phyloP scores from a whole-genome alignment of 768 basidiomycete species.

The Lactarius quietus region DNA sequence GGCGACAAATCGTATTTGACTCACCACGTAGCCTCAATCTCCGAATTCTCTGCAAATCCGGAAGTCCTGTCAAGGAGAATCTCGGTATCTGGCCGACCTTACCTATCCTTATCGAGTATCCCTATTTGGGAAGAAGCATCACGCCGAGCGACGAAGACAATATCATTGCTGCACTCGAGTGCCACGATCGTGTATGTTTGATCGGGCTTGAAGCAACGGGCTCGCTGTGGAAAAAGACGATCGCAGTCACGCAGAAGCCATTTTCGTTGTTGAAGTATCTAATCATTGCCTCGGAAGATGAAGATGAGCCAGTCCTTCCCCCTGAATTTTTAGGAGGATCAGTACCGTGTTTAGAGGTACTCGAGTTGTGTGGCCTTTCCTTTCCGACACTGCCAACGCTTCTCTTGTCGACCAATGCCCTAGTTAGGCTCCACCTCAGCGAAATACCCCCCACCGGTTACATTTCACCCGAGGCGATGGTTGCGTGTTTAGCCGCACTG shows the following conservation, averaged over 20 bases:
- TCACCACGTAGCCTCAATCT: not conserved
- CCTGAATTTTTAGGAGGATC: not conserved
- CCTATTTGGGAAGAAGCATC: too few relatives aligned
- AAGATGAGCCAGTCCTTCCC: not conserved
- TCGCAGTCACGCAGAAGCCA: not conserved
- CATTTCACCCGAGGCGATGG: not conserved
- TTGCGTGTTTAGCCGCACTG: not conserved
- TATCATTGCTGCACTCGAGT: not conserved
- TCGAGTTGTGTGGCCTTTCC: not conserved
- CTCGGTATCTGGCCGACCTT: not conserved
- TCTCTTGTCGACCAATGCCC: not conserved
- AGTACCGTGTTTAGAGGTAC: not conserved
- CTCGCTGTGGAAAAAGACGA: not conserved
- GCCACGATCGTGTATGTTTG: not conserved
- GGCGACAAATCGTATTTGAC: not conserved
- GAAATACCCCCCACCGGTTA: not conserved
- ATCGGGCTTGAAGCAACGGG: not conserved
- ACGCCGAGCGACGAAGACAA: not conserved
- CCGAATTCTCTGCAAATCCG: not conserved
- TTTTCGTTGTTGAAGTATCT: not conserved
- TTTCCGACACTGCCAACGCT: not conserved
- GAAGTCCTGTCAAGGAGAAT: not conserved
- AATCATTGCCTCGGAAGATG: not conserved
- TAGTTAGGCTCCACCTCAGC: not conserved
- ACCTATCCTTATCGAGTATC: not conserved